Conservation (phyloP, 345 rosid genomes). For the Boechera retrofracta region DNA sequence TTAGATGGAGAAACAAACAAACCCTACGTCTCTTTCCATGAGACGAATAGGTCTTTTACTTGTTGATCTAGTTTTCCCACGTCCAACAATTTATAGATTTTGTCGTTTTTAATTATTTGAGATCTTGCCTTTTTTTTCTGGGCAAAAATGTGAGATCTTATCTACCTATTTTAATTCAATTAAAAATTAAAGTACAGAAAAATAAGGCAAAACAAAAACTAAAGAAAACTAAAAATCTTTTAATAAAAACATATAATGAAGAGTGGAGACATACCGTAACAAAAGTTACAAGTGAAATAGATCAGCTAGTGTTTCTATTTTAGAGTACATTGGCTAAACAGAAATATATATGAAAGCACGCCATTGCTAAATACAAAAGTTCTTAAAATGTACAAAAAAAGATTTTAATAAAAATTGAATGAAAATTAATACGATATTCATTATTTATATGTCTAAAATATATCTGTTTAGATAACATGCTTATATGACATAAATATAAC, state of each 20-base stretch:
- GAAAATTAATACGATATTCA: no score
- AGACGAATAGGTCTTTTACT: slow-evolving; percentile 22
- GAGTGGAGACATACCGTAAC: neutral
- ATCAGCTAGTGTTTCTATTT: neutral
- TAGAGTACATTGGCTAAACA: neutral
- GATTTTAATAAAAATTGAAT: no score
- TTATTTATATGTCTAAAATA: no score
- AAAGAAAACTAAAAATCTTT: neutral
- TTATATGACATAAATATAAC: no score
- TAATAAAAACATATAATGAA: neutral
- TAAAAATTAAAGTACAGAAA: neutral
- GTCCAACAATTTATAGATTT: slow-evolving; percentile 15
- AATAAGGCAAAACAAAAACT: neutral
- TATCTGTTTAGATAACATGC: no score
- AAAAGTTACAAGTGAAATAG: neutral
- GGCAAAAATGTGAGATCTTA: neutral
- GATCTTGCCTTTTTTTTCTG: neutral
- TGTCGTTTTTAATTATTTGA: slow-evolving; percentile 8
- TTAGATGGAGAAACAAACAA: no score
- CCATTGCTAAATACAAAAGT: no score
- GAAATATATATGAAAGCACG: neutral
- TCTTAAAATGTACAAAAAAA: no score
- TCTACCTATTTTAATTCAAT: neutral
- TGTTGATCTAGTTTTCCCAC: slow-evolving; percentile 21
- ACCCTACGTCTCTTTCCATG: neutral